Base-by-base conservation (phyloP, 2,329 filamentous ascomycete genomes). In the Penicillium capsulatum region DNA sequence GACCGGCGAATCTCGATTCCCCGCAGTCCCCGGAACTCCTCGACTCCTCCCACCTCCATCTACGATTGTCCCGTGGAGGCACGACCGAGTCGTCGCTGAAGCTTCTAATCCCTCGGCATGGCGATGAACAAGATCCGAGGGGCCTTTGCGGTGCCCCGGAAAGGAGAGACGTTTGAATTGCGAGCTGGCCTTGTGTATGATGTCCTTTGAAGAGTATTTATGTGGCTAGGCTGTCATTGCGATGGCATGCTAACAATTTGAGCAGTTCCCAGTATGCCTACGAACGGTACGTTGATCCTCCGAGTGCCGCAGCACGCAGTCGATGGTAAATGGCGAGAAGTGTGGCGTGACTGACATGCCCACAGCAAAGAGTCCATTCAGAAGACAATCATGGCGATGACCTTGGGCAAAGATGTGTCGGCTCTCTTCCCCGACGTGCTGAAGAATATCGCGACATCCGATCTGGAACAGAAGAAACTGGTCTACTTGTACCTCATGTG, bases 381-480 rank as follows among this genome's bases (percentile, higher is more conserved):
- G 66, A 97, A 95, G 77, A 98, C 92, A 51, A 98, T 98, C 72
- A 97, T 97, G 90, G 90, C 92, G 64, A 98, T 98, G 92, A 98
- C 92, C 1, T 68, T 98, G 56, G 92, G 92, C 66, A 98, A 98
- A 69, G 92, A 98, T 70, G 92, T 98, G 44, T 98, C 92, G 38
- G 86, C 90, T 40, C 74, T 98, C 50, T 98, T 98, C 65, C 92
- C 92, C 2, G 92, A 98, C 63, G 92, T 98, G 22, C 74, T 98
- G 50, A 98, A 98, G 77, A 98, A 98, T 63, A 98, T 98, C 67
- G 92, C 92, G 42, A 98, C 92, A 1, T 75, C 71, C 31, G 92
- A 98, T 61, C 72, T 98, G 48, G 92, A 98, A 65, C 92, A 98
- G 74, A 98, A 98, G 80, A 98, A 98, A 75, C 84, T 98, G 53